Evolutionary conservation across 257 asterid genomes (phyloP), one percentile per base, ranked within the genome.

Genomic region (Osmanthus fragrans): DNA sequence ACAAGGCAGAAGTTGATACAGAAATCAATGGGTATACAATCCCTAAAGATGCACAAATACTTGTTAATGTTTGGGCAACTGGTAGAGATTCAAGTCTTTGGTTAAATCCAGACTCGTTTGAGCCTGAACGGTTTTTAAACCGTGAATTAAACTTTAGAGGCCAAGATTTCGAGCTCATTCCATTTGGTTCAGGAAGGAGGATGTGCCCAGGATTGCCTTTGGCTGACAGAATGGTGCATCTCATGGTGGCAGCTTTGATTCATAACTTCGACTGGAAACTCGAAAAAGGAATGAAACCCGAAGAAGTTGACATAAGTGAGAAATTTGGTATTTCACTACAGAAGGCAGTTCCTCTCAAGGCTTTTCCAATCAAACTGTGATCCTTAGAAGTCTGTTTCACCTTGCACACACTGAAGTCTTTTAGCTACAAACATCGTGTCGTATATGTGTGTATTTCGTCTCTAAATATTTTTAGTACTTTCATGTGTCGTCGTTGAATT

Each of bases 21-120:
- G 34, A 63, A 63, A 63, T 63, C 7, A 27, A 63, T 23, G 69
- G 69, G 3, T 63, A 25, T 63, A 63, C 69, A 63, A 63, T 63
- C 69, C 69, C 69, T 63, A 63, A 63, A 63, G 69, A 23, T 23
- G 69, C 69, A 63, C 69, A 63, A 63, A 25, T 63, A 63, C 69
- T 63, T 63, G 69, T 63, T 11, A 63, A 63, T 0, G 19, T 63
- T 4, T 63, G 69, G 69, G 69, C 69, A 2, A 25, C 3, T 1
- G 34, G 69, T 25, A 25, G 69, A 63, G 69, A 63, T 63, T 63
- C 69, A 25, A 25, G 69, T 0, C 13, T 63, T 27, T 23, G 69
- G 69, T 23, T 11, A 25, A 25, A 63, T 63, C 69, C 69, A 27
- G 69, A 63, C 19, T 63, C 69, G 0, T 63, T 63, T 63, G 69